Evolutionary conservation across 2,329 filamentous ascomycete genomes (phyloP), one percentile per base, ranked within the genome.

Genomic region (Fusarium miscanthi): DNA sequence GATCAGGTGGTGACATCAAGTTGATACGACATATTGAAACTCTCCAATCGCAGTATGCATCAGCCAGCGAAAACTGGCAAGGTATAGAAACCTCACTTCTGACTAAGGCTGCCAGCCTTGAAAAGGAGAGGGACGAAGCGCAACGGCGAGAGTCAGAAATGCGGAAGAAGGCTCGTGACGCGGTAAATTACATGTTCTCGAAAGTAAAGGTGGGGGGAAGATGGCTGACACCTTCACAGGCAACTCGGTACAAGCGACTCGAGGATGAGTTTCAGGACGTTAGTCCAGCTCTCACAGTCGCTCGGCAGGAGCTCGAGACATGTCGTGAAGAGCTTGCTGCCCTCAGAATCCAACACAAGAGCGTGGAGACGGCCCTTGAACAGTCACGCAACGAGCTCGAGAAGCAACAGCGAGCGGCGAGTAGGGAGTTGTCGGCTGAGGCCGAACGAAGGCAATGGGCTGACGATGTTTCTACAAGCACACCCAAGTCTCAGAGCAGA

Each of bases 1-100:
- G 93, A 21, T 90, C 90, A 19, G 90, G 91, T 10, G 93, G 94
- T 19, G 94, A 97, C 77, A 93, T 93, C 46, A 98, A 98, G 81
- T 86, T 98, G 43, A 86, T 98, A 46, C 91, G 96, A 43, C 97
- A 99, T 82, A 93, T 99, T 59, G 96, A 99, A 84, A 98, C 94
- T 2, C 84, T 99, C 41, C 96, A 99, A 81, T 96, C 93, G 11
- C 97, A 99, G 80, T 97, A 99, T 82, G 91, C 94, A 2, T 91
- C 97, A 60, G 96, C 96, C 3, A 96, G 94, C 74, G 94, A 97
- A 78, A 99, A 99, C 77, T 99, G 97, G 96, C 95, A 98, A 79
- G 94, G 94, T 2, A 97, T 99, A 69, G 95, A 99, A 81, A 90
- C 93, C 14, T 97, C 93, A 5, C 83, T 99, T 37, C 88, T 95